phyloP scores from a whole-genome alignment of 164 flowering plant genomes.

The Saururus chinensis region DNA sequence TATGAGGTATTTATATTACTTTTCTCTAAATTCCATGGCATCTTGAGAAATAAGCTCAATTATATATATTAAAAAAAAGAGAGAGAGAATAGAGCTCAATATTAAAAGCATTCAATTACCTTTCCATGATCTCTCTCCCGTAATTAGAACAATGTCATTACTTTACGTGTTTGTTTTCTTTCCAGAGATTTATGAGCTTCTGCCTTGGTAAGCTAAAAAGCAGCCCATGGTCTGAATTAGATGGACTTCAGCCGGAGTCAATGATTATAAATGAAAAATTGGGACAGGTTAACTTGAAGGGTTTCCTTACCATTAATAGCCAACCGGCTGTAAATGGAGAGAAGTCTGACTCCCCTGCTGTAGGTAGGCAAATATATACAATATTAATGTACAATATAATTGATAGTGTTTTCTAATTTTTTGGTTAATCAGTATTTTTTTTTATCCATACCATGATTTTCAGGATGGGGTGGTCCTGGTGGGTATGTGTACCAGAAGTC shows the following conservation, averaged over 20 bases:
- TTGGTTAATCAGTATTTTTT: neutral
- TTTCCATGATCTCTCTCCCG: too few species aligned
- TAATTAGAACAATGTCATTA: neutral
- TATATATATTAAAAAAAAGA: too few species aligned
- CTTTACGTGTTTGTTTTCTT: conserved; percentile 7
- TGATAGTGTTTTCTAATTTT: neutral
- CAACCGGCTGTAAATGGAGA: conserved; percentile 95
- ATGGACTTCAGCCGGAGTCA: conserved; percentile 94
- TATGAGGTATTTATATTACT: conserved; percentile 35
- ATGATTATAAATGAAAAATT: conserved; percentile 74
- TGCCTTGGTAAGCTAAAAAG: conserved; percentile 76
- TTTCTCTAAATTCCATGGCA: neutral
- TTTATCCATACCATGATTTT: neutral
- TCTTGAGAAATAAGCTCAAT: neutral
- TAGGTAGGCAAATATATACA: conserved; percentile 44
- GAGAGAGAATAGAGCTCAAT: too few species aligned
- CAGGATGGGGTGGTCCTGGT: conserved; percentile 95
- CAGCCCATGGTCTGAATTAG: conserved; percentile 93
- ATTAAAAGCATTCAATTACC: too few species aligned
- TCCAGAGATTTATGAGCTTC: conserved; percentile 51
- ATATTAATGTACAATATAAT: neutral
- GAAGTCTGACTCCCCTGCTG: conserved; percentile 72
- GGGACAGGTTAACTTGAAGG: conserved; percentile 61
- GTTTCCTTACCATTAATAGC: conserved; percentile 94
- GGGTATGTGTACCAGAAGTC: conserved; percentile 95